Evolutionary conservation across 306 rosid species (phyloP), one percentile per base, ranked within the genome.

Genomic region (Vigna angularis): DNA sequence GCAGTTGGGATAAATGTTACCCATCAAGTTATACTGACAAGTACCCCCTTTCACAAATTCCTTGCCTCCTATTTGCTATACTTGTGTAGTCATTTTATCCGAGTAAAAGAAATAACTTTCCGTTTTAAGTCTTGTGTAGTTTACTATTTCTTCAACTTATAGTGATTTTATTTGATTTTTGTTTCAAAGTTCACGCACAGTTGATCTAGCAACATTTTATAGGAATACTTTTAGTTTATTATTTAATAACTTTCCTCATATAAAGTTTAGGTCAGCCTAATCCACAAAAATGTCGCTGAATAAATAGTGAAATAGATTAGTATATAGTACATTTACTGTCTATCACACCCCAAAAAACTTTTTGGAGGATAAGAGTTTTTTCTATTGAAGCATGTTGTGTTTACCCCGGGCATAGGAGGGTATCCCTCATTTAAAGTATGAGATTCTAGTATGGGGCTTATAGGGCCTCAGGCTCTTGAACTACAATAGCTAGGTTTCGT

Each of bases 1-100:
- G 95, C 89, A 51, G 88, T 94, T 52, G 98, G 98, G 66, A 81
- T 94, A 82, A 94, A 94, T 87, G 90, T 92, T 30, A 94, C 98
- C 1, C 98, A 94, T 79, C 98, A 94, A 85, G 97, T 90, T 80
- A 66, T 92, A 53, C 20, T 94, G 84, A 87, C 95, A 69, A 91
- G 97, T 92, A 84, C 64, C 57, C 57, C 38, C 18, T 56, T 81
- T 55, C 34, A 49, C 69, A 50, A 70, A 65, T 30, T 70, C 71
- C 7, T 14, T 5, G 11, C 3, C 53, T 64, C 68, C 28, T 8
- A 17, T 45, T 18, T 53, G 7, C 42, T 44, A 8, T 36, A 28
- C 50, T 32, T 17, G 0, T 13, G 36, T n/a, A 42, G n/a, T 20
- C 51, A 44, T 59, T n/a, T 72, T 9, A 12, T 57, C 65, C 47